phyloP scores from a whole-genome alignment of 306 rosid genomes.

The apple (Malus domestica) region DNA sequence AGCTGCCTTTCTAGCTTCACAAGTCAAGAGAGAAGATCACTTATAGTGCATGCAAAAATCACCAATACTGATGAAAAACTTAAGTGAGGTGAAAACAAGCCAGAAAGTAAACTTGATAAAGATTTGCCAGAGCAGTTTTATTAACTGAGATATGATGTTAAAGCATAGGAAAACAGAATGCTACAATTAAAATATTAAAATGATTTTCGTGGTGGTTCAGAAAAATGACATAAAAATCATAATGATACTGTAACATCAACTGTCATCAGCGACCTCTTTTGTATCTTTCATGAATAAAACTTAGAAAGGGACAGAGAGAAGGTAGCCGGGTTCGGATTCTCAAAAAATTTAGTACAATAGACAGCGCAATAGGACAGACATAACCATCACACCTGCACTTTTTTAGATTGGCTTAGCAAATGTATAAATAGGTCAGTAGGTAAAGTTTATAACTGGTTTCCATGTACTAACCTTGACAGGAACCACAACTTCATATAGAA shows the following conservation, averaged over 20 bases:
- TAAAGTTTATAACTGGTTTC: conserved; percentile 3
- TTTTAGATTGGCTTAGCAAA: not conserved
- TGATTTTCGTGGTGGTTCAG: not conserved
- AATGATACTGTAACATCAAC: too few species aligned
- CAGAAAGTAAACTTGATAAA: not conserved
- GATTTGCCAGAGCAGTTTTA: not conserved
- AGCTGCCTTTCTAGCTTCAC: conserved; percentile 99
- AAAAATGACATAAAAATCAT: not conserved
- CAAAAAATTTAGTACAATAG: not conserved
- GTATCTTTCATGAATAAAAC: not conserved
- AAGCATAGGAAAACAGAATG: not conserved
- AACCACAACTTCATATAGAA: conserved; percentile 90
- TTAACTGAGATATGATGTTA: not conserved
- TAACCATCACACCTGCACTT: not conserved
- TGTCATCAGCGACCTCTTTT: not conserved
- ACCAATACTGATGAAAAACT: not conserved
- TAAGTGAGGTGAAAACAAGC: not conserved
- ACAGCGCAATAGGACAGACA: not conserved
- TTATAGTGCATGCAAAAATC: not conserved
- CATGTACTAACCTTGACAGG: conserved; percentile 84
- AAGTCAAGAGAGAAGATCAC: conserved; percentile 36
- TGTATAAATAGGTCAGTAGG: not conserved
- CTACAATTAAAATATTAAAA: not conserved
- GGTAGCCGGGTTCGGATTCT: not conserved
- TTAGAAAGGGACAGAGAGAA: not conserved